These are phyloP conservation scores for Lyophyllum decastes DNA, from an alignment of 768 basidiomycete species.

Conservation along the genomic window DNA sequence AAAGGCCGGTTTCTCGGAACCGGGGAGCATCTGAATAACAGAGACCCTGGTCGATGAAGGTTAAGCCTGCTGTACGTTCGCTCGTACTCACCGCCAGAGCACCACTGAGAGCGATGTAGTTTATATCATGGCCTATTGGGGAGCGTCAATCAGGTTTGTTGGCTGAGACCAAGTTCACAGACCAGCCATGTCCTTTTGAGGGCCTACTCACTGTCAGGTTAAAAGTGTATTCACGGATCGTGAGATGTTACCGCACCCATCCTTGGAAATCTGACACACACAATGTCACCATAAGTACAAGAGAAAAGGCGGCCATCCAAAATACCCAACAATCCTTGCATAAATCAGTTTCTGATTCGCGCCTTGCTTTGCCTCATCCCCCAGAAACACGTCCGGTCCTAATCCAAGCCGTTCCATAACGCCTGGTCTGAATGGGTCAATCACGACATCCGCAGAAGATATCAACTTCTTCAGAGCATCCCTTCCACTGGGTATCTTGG, in stretches of 20 bases:
- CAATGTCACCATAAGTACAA: neutral
- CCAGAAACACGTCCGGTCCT: constrained; percentile 75
- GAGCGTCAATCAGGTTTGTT: neutral
- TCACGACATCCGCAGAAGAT: constrained; percentile 70
- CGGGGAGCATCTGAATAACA: constrained; percentile 62
- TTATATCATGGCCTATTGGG: constrained; percentile 74
- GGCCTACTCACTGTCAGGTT: constrained; percentile 42
- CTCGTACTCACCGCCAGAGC: constrained; percentile 55
- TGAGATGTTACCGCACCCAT: constrained; percentile 39
- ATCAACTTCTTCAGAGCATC: constrained; percentile 60
- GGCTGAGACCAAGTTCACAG: constrained; percentile 13
- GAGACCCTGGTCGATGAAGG: neutral
- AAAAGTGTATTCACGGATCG: neutral
- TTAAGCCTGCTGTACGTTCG: neutral
- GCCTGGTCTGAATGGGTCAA: constrained; percentile 84
- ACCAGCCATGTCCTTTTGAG: constrained; percentile 80
- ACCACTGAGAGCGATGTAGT: constrained; percentile 81
- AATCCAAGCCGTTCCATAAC: constrained; percentile 78
- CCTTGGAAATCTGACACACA: constrained; percentile 53
- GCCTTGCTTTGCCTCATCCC: constrained; percentile 41
- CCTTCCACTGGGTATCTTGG: constrained; percentile 61
- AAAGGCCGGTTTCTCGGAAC: constrained; percentile 63
- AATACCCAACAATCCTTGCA: constrained; percentile 76
- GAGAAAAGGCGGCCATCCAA: constrained; percentile 1
- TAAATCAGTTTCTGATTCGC: constrained; percentile 68